Base-by-base conservation (phyloP, 805 yeast genomes). In the Starmerella roubikii region DNA sequence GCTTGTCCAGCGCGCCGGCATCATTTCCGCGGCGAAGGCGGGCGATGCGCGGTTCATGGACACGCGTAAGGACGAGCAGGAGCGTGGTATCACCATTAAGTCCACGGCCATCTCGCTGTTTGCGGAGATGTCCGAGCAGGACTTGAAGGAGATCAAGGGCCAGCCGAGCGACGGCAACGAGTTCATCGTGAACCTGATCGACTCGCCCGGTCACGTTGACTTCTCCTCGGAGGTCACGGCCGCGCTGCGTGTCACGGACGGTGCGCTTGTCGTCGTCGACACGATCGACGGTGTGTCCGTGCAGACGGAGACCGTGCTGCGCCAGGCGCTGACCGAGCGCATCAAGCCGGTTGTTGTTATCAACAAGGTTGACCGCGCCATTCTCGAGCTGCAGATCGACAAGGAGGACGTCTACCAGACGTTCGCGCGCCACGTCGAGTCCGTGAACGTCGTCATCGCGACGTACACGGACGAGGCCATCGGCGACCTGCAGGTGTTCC, bases 201-300 rank as follows among this genome's bases (percentile, higher is more conserved):
- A 88, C 70, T 91, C 98, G 57, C 98, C 98, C 71, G 98, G 98
- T 82, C 98, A 88, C 96, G 97, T 88, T 77, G 98, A 88, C 74
- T 88, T 88, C 86, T 85, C 96, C 51, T 91, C 97, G 56, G 98
- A 88, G 72, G 98, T 88, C 62, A 91, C 97, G 63, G 97, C 97
- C 59, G 98, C 98, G 69, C 79, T 88, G 64, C 86, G 98, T 74
- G 97, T 88, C 61, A 91, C 97, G 57, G 98, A 88, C 66, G 98
- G 98, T 85, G 97, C 98, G 65, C 76, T 88, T 64, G 97, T 88
- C 59, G 98, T 88, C 59, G 97, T 88, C 64, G 97, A 91, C 71
- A 78, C 93, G 72, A 86, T 88, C 67, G 97, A 91, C 71, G 98
- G 98, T 86, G 98, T 88, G 65, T 91, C 97, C 79, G 97, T 91